Conservation (phyloP, 2,329 filamentous ascomycete genomes). For the Fusarium kyushuense region DNA sequence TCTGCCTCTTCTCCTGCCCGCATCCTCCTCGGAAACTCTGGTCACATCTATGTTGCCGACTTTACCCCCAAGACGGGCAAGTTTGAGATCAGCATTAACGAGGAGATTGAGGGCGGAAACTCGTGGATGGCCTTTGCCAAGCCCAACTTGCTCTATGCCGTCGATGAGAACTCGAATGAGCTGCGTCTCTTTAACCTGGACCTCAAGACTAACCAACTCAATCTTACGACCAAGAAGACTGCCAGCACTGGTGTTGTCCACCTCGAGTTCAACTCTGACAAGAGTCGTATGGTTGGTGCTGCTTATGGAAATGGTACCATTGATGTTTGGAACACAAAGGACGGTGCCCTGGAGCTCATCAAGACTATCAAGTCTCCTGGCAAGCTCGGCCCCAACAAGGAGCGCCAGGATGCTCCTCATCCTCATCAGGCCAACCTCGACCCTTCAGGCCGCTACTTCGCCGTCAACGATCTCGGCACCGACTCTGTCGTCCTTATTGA, state of each 20-base stretch:
- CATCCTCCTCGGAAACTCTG: constrained; percentile 58
- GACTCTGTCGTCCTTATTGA: constrained; percentile 62
- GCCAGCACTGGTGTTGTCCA: constrained; percentile 61
- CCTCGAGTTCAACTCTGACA: constrained; percentile 60
- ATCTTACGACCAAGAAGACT: constrained; percentile 47
- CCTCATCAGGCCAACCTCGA: constrained; percentile 64
- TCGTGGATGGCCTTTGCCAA: constrained; percentile 61
- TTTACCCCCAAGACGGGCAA: constrained; percentile 53
- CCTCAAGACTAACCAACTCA: constrained; percentile 48
- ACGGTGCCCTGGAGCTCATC: constrained; percentile 53
- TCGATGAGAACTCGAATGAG: constrained; percentile 60
- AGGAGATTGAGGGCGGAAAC: constrained; percentile 53
- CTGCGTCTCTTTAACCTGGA: constrained; percentile 58
- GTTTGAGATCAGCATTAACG: constrained; percentile 55
- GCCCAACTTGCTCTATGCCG: constrained; percentile 58
- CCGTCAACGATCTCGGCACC: constrained; percentile 63
- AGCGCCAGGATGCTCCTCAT: constrained; percentile 53
- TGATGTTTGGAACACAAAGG: constrained; percentile 60
- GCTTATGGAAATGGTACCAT: constrained; percentile 57
- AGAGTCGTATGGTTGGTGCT: constrained; percentile 60
- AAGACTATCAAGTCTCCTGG: constrained; percentile 55
- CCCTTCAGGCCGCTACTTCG: constrained; percentile 62
- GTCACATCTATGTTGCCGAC: constrained; percentile 56
- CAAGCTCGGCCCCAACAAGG: constrained; percentile 50
- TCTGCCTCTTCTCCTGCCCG: constrained; percentile 33